Evolutionary conservation across 148 eudicot species (phyloP), one percentile per base, ranked within the genome.

Genomic region (Vaccinium vitisidaea): DNA sequence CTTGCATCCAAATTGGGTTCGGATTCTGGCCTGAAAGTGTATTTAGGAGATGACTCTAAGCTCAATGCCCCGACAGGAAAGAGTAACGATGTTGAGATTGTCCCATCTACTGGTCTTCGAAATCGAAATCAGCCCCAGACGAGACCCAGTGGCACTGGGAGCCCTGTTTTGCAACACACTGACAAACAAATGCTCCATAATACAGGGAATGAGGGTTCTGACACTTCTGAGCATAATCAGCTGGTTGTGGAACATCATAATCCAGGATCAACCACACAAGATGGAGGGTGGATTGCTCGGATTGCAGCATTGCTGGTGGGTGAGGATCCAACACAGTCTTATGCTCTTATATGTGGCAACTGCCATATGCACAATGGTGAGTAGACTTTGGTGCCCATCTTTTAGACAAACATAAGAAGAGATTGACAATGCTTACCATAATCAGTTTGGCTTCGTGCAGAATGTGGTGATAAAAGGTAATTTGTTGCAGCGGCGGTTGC

Each of bases 291-390:
- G 98, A 79, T 97, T 86, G 94, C 98, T 83, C 90, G 92, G 75
- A 70, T 95, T 82, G 98, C 98, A 12, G 99, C 99, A 49, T 85
- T 95, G 89, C 98, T 97, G 74, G 99, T 95, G 83, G 98, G 98
- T 32, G 99, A 97, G 91, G 99, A 97, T 87, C 99, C 99, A 32
- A 90, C 99, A 27, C 93, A 97, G 86, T 93, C 96, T 65, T 97
- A 87, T 88, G 99, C 99, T 67, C 96, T 97, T 59, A 93, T 97
- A 77, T 97, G 99, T 83, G 96, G 99, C 84, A 94, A 93, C 85
- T 97, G 99, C 88, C 98, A 88, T 85, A 92, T 94, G 95, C 99
- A 97, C 93, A 97, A 97, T 84, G 99, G 99, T 95, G 86, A 90
- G 92, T 86, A 59, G 25, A 59, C 56, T 78, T 32, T 2, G 16